Evolutionary conservation across 352 stramenopile genomes (phyloP).

Genomic region (Phytophthora cajani): DNA sequence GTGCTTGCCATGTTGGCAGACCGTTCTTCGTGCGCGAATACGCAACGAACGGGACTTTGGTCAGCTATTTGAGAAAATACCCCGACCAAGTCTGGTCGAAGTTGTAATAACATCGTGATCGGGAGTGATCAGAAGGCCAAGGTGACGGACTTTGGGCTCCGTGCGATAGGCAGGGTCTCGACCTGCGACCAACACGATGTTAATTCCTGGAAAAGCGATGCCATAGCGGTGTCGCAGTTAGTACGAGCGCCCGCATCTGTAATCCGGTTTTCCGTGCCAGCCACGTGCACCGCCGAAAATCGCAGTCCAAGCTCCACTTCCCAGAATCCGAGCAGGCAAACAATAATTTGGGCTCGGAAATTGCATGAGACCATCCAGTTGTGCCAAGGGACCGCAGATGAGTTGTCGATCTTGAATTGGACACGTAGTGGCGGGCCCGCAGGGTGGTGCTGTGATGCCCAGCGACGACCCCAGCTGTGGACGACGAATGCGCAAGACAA

Average conservation of each 20-base stretch:
- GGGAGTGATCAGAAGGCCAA: no score
- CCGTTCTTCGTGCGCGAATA: no score
- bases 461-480: not conserved
- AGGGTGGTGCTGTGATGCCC: not conserved
- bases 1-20: no score
- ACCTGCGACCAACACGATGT: no score
- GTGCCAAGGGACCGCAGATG: not conserved
- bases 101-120: no score
- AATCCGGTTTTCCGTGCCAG: not conserved
- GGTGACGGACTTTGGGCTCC: no score
- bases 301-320: not conserved
- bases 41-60: no score
- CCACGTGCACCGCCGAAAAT: not conserved
- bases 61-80: no score
- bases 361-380: not conserved
- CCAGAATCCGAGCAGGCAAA: not conserved
- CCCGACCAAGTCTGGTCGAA: no score
- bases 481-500: not conserved
- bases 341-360: not conserved
- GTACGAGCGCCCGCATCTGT: not conserved
- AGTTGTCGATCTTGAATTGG: not conserved
- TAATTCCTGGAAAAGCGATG: no score
- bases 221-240: no score
- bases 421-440: not conserved
- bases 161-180: no score